Evolutionary conservation across 768 basidiomycete species (phyloP).

Genomic region (Tylopilus balloui): DNA sequence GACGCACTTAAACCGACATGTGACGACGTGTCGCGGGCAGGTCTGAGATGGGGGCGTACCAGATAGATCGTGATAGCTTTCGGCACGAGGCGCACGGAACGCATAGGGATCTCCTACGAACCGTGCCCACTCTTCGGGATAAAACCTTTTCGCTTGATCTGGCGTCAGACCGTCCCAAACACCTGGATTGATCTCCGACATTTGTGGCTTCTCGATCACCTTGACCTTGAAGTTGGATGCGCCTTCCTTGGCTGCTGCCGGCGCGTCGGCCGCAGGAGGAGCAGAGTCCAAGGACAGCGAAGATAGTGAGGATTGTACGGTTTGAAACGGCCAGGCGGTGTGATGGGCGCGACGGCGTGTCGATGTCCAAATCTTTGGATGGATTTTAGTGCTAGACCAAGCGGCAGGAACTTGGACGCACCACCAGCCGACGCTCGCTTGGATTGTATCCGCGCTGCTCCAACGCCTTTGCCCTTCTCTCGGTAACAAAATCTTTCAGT

Average conservation of each 20-base stretch:
- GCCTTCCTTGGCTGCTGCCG: constrained; percentile 2
- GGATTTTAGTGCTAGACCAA: background rate
- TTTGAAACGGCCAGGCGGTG: constrained; percentile 91
- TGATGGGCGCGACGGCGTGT: constrained; percentile 90
- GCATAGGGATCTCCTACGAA: constrained; percentile 92
- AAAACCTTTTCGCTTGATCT: constrained; percentile 83
- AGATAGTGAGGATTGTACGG: constrained; percentile 23
- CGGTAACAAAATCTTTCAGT: constrained; percentile 85
- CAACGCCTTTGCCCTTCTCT: constrained; percentile 71
- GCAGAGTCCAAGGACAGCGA: constrained; percentile 6
- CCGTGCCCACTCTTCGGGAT: constrained; percentile 91
- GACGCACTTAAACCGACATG: constrained; percentile 56
- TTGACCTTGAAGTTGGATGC: constrained; percentile 50
- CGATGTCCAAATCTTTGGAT: constrained; percentile 89
- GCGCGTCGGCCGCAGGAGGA: background rate
- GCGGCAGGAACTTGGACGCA: constrained; percentile 33
- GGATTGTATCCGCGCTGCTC: constrained; percentile 67
- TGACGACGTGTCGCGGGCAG: background rate
- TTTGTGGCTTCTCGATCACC: constrained; percentile 92
- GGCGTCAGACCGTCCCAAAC: constrained; percentile 96
- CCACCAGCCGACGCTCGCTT: constrained; percentile 59
- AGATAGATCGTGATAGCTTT: constrained; percentile 95
- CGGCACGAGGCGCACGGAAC: constrained; percentile 87
- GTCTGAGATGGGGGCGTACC: constrained; percentile 40
- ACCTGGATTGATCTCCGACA: constrained; percentile 97